Evolutionary conservation across 306 rosid genomes (phyloP).

Genomic region (Cucumis cinereus): DNA sequence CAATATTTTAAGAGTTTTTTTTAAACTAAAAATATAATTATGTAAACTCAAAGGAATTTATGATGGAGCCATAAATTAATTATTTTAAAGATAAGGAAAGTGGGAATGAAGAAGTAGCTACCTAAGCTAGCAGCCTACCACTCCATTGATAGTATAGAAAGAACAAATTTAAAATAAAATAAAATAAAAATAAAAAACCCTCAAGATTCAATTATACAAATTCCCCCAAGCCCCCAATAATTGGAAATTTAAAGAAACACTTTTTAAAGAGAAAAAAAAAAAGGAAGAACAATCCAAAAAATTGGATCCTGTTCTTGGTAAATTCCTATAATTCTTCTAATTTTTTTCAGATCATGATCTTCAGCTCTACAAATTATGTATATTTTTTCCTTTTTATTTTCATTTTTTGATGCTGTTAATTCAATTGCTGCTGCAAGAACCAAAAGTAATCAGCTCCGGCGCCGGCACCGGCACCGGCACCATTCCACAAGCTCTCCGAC

Average conservation of each 20-base stretch:
- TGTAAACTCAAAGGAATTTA: not conserved
- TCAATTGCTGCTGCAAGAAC: conserved; percentile 48
- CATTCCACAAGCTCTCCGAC: conserved; percentile 53
- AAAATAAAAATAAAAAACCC: not conserved
- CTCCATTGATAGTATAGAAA: not conserved
- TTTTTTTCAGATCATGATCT: not conserved
- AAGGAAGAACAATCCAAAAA: conserved; percentile 15
- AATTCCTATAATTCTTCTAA: conserved; percentile 9
- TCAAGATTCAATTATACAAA: conserved; percentile 22
- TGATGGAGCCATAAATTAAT: not conserved
- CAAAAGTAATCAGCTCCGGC: conserved; percentile 36
- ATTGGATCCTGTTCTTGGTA: conserved; percentile 19
- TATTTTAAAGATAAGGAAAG: not conserved
- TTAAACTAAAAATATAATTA: not conserved
- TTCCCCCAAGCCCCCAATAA: conserved; percentile 6
- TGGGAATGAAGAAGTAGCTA: not conserved
- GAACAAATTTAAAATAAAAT: not conserved
- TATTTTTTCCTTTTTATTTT: not conserved
- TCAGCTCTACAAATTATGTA: not conserved
- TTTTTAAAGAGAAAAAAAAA: not conserved
- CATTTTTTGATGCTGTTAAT: conserved; percentile 17
- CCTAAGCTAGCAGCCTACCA: not conserved
- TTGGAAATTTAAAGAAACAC: conserved; percentile 4
- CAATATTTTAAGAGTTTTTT: too few species aligned
- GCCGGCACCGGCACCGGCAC: not conserved